Evolutionary conservation across 257 asterid species (phyloP).

Genomic region (Solanum microdontum): DNA sequence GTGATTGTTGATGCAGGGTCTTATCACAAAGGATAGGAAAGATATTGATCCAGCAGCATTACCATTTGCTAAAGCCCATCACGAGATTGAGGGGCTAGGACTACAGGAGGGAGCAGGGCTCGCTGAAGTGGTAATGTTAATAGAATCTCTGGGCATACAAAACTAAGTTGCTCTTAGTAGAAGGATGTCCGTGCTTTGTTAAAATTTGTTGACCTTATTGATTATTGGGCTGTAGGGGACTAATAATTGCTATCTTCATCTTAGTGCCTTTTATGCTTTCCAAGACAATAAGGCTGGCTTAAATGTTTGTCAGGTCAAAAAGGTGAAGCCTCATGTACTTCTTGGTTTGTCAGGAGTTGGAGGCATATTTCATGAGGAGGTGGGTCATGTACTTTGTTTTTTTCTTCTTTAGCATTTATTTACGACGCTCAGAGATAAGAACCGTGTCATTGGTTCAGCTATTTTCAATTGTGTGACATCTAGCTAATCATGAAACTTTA

Average conservation of each 20-base stretch:
- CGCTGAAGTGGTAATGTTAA: slow-evolving; percentile 60
- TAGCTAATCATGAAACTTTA: background rate
- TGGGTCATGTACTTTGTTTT: slow-evolving; percentile 4
- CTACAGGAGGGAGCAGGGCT: slow-evolving; percentile 87
- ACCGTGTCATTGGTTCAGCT: background rate
- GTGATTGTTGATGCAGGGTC: slow-evolving; percentile 52
- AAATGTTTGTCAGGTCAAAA: slow-evolving; percentile 62
- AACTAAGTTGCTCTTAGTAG: background rate
- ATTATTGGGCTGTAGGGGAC: background rate
- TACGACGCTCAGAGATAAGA: background rate
- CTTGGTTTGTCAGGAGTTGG: slow-evolving; percentile 99
- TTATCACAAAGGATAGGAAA: slow-evolving; percentile 77
- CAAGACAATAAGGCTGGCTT: slow-evolving; percentile 6
- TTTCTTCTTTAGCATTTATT: background rate
- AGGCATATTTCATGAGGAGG: slow-evolving; percentile 86
- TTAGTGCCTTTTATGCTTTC: background rate
- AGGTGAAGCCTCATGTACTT: slow-evolving; percentile 95
- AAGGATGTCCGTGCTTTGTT: background rate
- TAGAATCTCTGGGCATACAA: background rate
- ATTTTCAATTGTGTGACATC: background rate
- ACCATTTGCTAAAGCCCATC: slow-evolving; percentile 75
- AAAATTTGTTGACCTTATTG: background rate
- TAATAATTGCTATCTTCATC: background rate
- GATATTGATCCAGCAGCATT: slow-evolving; percentile 85
- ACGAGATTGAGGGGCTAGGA: slow-evolving; percentile 54